These are phyloP conservation scores for Boletus reticuloceps DNA, from an alignment of 768 basidiomycete genomes.

Conservation along the genomic window DNA sequence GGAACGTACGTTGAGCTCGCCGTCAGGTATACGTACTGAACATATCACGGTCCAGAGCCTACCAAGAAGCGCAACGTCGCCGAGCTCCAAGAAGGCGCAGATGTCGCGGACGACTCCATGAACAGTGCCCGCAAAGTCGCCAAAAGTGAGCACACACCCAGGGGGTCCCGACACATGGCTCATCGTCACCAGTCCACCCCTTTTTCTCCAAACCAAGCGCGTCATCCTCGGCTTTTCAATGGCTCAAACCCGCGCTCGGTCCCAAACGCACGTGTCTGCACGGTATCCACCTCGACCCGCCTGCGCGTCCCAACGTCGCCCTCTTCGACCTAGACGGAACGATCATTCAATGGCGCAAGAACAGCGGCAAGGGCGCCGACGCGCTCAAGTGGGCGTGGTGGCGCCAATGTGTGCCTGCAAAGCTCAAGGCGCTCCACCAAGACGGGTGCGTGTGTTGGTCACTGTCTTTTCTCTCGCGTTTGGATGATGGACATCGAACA, in stretches of 20 bases:
- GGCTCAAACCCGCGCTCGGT: slow-evolving; percentile 36
- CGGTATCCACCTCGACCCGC: slow-evolving; percentile 30
- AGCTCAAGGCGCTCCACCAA: slow-evolving; percentile 56
- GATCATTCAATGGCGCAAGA: slow-evolving; percentile 53
- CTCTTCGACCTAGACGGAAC: slow-evolving; percentile 89
- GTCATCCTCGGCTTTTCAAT: slow-evolving; percentile 21
- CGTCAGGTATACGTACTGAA: not conserved
- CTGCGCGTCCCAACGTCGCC: slow-evolving; percentile 56
- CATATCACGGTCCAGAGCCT: not conserved
- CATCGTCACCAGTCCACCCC: slow-evolving; percentile 36
- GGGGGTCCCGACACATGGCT: not conserved
- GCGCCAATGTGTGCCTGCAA: slow-evolving; percentile 57
- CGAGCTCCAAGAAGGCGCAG: slow-evolving; percentile 10
- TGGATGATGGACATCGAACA: too few relatives aligned
- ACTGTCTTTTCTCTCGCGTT: too few relatives aligned
- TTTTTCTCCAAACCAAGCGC: slow-evolving; percentile 36
- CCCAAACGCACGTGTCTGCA: slow-evolving; percentile 36
- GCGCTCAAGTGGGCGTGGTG: slow-evolving; percentile 61
- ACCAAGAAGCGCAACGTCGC: slow-evolving; percentile 18
- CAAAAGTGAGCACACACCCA: slow-evolving; percentile 21
- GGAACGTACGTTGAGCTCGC: slow-evolving; percentile 12
- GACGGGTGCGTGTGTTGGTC: slow-evolving; percentile 50
- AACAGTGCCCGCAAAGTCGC: slow-evolving; percentile 17
- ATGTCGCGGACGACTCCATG: slow-evolving; percentile 17
- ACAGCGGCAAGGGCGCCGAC: slow-evolving; percentile 34